Evolutionary conservation across 2,329 filamentous ascomycete species (phyloP), one percentile per base, ranked within the genome.

Genomic region (Orbilia quercus): DNA sequence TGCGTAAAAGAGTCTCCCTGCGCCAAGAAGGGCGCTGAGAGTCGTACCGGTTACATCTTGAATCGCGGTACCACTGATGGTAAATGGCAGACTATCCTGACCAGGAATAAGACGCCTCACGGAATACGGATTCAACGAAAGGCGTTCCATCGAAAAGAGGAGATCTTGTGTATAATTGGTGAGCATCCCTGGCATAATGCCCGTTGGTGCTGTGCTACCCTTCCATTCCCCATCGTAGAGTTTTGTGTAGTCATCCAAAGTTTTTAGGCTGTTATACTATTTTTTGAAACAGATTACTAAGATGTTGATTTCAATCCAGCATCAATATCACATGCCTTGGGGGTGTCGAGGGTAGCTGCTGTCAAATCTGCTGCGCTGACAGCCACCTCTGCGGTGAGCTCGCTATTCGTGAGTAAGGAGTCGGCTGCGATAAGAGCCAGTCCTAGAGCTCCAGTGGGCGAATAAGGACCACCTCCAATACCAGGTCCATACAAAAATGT

Each of bases 81-180:
- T 22, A 75, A 84, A 84, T 0, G 81, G 80, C 0, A 84, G 76
- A 0, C 55, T 50, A 25, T 82, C 80, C 4, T 63, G 28, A 0
- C 60, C 63, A 2, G 78, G 77, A 14, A 79, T 44, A 6, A 82
- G 78, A 25, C 82, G 79, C 28, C 77, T 76, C 5, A 84, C 57
- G 3, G 78, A 74, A 57, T 81, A 83, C 0, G 83, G 82, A 58
- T 81, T 82, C 36, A 79, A 76, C 1, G 82, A 82, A 7, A 84
- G 76, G 9, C 83, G 79, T 72, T 84, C 81, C 83, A 84, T 84
- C 2, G 82, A 82, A 75, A 85, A 84, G 25, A 82, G 71, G 1
- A 83, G 76, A 74, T 84, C 83, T 57, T 82, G 79, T 0, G 82
- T 84, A 66, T 82, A 83, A 66, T 85, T 84, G 23, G 80, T 78